phyloP scores from a whole-genome alignment of 441 rosid genomes.

The Cnidoscolus chayamansa region DNA sequence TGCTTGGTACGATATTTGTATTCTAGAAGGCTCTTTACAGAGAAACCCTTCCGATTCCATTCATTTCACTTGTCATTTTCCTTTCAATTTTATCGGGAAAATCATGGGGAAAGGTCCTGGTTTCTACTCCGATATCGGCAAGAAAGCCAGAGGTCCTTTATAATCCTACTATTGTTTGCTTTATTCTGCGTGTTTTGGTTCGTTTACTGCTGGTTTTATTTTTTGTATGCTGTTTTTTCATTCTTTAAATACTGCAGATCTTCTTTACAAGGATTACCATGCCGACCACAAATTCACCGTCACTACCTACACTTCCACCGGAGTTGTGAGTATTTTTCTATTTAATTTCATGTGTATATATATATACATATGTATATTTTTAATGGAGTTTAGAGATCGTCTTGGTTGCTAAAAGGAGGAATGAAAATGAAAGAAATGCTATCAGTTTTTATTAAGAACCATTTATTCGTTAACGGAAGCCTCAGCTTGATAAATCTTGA shows the following conservation, averaged over 20 bases:
- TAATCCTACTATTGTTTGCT: background rate
- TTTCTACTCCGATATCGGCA: conserved; percentile 88
- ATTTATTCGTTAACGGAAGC: background rate
- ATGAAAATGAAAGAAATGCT: background rate
- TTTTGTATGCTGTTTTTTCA: background rate
- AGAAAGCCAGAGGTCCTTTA: conserved; percentile 74
- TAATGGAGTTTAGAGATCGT: background rate
- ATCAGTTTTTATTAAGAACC: background rate
- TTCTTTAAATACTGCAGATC: conserved; percentile 45
- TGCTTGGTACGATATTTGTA: too few species aligned
- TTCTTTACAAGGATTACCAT: conserved; percentile 85
- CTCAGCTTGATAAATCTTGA: background rate
- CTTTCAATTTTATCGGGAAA: conserved; percentile 25
- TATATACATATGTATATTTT: background rate
- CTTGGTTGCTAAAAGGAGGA: conserved; percentile 9
- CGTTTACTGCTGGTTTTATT: background rate
- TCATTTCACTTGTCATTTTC: background rate
- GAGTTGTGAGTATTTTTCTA: conserved; percentile 55
- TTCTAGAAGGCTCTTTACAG: background rate
- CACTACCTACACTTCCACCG: conserved; percentile 72
- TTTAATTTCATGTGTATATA: too few species aligned
- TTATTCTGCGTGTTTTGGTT: background rate
- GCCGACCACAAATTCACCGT: conserved; percentile 79
- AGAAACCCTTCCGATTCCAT: background rate
- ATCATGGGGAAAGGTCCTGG: conserved; percentile 96